These are phyloP conservation scores for Nothophaeocryptopus gaeumannii DNA, from an alignment of 2,329 filamentous ascomycete species.

Conservation along the genomic window DNA sequence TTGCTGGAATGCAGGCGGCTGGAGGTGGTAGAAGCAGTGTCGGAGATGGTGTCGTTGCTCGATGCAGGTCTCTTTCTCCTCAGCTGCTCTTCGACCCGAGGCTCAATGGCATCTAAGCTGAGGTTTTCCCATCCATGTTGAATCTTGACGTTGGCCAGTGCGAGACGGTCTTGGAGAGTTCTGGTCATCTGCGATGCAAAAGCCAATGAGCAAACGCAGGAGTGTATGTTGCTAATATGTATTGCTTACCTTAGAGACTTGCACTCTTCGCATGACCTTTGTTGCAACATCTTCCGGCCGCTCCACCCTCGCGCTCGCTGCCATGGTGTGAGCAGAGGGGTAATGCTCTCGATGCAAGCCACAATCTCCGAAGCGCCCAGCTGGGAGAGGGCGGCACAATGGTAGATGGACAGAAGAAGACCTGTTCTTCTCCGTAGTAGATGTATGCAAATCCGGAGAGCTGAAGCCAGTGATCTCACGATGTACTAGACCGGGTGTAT, in stretches of 20 bases:
- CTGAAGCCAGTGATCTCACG: too few species aligned
- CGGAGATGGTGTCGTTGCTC: slow-evolving; percentile 68
- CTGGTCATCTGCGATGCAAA: slow-evolving; percentile 71
- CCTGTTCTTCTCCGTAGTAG: too few species aligned
- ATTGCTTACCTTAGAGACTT: slow-evolving; percentile 38
- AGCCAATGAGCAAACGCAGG: slow-evolving; percentile 24
- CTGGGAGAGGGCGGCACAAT: too few species aligned
- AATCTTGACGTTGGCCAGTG: slow-evolving; percentile 94
- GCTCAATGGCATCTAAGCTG: slow-evolving; percentile 80
- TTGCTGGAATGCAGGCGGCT: slow-evolving; percentile 68
- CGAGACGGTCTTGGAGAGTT: slow-evolving; percentile 87
- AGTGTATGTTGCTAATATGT: neutral
- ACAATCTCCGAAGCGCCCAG: neutral
- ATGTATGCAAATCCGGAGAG: too few species aligned
- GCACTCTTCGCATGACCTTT: slow-evolving; percentile 38
- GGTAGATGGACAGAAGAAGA: too few species aligned
- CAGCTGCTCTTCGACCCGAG: slow-evolving; percentile 75
- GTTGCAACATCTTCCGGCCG: slow-evolving; percentile 36
- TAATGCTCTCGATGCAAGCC: slow-evolving; percentile 1
- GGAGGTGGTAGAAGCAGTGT: slow-evolving; percentile 81
- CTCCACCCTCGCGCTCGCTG: slow-evolving; percentile 24
- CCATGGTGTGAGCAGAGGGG: slow-evolving; percentile 27
- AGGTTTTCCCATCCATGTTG: slow-evolving; percentile 93
- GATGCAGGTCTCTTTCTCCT: slow-evolving; percentile 66
- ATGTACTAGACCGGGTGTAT: too few species aligned